Conservation (phyloP, 352 stramenopile genomes). For the Pythium folliculosum region DNA sequence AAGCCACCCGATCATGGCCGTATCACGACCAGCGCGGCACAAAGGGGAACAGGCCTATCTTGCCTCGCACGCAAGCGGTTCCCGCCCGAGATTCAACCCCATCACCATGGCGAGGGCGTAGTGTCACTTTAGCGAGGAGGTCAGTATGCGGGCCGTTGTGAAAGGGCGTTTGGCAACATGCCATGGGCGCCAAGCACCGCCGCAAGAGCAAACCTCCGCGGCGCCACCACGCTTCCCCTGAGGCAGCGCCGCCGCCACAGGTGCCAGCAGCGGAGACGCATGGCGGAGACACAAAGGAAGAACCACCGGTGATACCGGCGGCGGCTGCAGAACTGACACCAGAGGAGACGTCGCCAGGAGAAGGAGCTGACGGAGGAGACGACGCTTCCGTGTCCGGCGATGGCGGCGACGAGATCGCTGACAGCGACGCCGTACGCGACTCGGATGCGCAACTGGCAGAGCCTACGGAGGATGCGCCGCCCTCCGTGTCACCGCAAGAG, state of each 20-base stretch:
- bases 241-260: neutral
- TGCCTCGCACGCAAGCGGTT: neutral
- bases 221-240: neutral
- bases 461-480: neutral
- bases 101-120: neutral
- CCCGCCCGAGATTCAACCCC: neutral
- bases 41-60: too few species aligned
- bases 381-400: too few species aligned
- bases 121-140: neutral
- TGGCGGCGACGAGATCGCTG: too few species aligned
- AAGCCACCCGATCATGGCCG: neutral
- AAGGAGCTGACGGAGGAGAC: too few species aligned
- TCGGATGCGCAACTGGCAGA: neutral
- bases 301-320: neutral
- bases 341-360: too few species aligned
- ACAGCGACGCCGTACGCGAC: too few species aligned
- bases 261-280: too few species aligned
- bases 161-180: conserved; percentile 5
- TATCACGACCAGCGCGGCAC: too few species aligned
- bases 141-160: neutral
- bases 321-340: too few species aligned
- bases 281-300: too few species aligned
- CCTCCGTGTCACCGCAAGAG: neutral
- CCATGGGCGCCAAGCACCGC: conserved; percentile 12
- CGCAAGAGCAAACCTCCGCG: conserved; percentile 10